Base-by-base conservation (phyloP, 768 basidiomycete genomes). In the Leccinum broughii region DNA sequence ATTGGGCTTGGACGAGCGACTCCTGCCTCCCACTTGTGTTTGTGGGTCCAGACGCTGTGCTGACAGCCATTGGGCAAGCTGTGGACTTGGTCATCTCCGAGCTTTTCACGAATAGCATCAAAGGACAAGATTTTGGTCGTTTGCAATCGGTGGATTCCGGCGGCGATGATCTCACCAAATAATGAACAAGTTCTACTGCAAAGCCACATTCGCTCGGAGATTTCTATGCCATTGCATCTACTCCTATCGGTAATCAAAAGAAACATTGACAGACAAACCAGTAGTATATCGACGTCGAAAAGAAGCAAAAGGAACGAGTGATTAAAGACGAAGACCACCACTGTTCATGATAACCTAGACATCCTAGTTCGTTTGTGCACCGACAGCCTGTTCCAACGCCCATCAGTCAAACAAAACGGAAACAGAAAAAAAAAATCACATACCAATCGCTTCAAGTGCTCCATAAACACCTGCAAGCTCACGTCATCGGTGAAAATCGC, bases 401-500 rank as follows among this genome's bases (percentile, higher is more conserved):
- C 20, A 37, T 66, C 37, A 67, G 53, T 15, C 22, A 44, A 24
- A 52, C 17, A 17, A 14, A 20, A 59, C 20, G 39, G 63, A 26
- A 10, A 4, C 56, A 44, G 13, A 35, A 14, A 35, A 11, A 24
- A 22, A 32, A 35, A 49, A 30, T 8, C 54, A 78, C 87, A 70
- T 67, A 89, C 95, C 79, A 98, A 76, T 69, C 94, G 87, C 75
- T 96, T 97, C 76, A 98, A 78, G 78, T 95, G 92, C 70, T 97
- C 95, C 95, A 95, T 95, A 80, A 97, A 96, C 58, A 95, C 91
- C 75, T 95, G 93, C 77, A 98, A 83, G 72, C 93, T 97, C 63
- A 98, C 96, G 75, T 99, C 96, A 72, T 98, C 97, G 57, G 97
- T 99, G 75, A 98, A 97, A 75, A 99, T 98, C 15, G 94, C 92